Conservation (phyloP, 352 stramenopile genomes). For the Globisporangium barbulae region DNA sequence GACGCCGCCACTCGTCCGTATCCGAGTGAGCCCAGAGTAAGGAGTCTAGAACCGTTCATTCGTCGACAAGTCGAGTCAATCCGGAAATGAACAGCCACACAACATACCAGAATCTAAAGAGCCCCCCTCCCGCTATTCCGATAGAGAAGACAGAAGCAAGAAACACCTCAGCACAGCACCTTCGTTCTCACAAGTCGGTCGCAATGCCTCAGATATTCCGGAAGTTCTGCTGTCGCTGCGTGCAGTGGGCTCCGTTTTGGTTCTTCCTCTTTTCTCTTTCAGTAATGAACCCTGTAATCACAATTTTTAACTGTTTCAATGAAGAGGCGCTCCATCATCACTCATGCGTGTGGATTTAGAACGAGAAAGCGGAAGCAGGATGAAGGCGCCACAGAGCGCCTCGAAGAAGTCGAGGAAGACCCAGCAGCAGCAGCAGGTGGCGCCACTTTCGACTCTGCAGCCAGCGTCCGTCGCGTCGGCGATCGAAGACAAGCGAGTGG, state of each 20-base stretch:
- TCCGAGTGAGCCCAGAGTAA: constrained; percentile 12
- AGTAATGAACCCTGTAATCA: not conserved
- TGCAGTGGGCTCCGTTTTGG: not conserved
- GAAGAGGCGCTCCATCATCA: not conserved
- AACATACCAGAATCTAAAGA: not conserved
- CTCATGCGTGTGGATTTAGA: not conserved
- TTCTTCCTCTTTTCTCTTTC: not conserved
- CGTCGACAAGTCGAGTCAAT: not conserved
- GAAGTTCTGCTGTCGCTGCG: no score
- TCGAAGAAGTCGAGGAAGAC: constrained; percentile 2
- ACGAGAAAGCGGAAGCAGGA: not conserved
- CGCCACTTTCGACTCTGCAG: not conserved
- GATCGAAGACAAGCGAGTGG: constrained; percentile 8
- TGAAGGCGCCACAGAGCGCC: not conserved
- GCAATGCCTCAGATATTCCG: not conserved
- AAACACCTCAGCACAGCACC: not conserved
- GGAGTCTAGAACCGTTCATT: not conserved
- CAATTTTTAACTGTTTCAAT: not conserved
- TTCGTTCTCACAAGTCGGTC: not conserved
- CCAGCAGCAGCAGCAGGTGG: not conserved
- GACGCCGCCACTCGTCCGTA: constrained; percentile 30
- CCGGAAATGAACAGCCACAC: not conserved
- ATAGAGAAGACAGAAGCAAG: constrained; percentile 9
- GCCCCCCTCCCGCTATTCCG: not conserved
- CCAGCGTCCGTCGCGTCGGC: not conserved